Evolutionary conservation across 257 asterid species (phyloP).

Genomic region (Nicotiana otophora): DNA sequence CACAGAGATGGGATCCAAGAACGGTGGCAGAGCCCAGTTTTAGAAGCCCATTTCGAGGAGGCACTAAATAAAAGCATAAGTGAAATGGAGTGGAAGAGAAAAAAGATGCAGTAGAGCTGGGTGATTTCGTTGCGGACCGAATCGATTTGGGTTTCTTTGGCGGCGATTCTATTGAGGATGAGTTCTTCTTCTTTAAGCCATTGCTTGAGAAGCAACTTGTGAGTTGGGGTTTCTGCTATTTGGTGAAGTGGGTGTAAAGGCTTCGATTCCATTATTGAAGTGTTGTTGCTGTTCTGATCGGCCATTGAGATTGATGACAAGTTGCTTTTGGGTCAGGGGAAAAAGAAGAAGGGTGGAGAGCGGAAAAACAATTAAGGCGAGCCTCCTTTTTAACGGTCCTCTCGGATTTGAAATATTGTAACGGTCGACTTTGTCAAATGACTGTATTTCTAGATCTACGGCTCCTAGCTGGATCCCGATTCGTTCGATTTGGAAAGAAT

Average conservation of each 20-base stretch:
- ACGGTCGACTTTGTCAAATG: conserved; percentile 38
- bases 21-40: conserved; percentile 28
- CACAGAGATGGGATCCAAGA: conserved; percentile 63
- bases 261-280: conserved; percentile 44
- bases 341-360: not conserved
- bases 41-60: conserved; percentile 22
- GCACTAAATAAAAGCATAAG: conserved; percentile 77
- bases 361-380: conserved; percentile 7
- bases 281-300: conserved; percentile 9
- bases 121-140: conserved; percentile 62
- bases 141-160: conserved; percentile 73
- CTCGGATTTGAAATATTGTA: conserved; percentile 27
- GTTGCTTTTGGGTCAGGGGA: not conserved
- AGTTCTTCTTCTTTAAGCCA: conserved; percentile 92
- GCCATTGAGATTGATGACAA: conserved; percentile 23
- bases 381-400: conserved; percentile 35
- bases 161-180: conserved; percentile 70
- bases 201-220: conserved; percentile 89
- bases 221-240: conserved; percentile 71
- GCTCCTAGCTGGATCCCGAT: not conserved
- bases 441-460: not conserved
- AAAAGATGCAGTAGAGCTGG: conserved; percentile 75
- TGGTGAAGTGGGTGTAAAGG: conserved; percentile 73
- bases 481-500: not conserved
- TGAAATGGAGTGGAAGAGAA: conserved; percentile 81